Conservation (phyloP, 73 alveolate genomes). For the Tetrahymena elliotti region DNA sequence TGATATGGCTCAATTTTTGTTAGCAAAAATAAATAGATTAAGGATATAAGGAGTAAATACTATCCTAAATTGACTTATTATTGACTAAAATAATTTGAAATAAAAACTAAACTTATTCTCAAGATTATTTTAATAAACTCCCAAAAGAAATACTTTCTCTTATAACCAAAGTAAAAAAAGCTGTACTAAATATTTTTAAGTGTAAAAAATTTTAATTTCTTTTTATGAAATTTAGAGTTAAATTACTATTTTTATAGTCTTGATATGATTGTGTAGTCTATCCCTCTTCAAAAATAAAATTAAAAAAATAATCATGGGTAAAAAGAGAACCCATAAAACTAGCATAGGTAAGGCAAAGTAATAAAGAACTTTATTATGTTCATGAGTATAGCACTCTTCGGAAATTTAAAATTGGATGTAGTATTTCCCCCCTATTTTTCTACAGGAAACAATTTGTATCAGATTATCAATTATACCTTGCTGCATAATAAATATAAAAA, state of each 20-base stretch:
- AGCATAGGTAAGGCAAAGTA: not conserved
- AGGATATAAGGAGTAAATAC: not conserved
- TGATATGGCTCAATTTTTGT: not conserved
- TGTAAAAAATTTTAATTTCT: not conserved
- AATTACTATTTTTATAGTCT: not conserved
- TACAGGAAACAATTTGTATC: not conserved
- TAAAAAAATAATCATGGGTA: not conserved
- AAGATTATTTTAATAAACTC: not conserved
- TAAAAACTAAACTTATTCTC: not conserved
- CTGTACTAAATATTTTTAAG: not conserved
- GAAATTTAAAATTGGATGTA: not conserved
- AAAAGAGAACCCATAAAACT: not conserved
- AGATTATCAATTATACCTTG: not conserved
- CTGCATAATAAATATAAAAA: not conserved
- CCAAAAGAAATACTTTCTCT: not conserved
- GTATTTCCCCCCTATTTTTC: not conserved
- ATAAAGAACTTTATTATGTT: not conserved
- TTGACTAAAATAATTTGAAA: not conserved
- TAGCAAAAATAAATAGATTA: not conserved
- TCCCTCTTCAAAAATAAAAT: not conserved
- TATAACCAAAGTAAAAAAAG: not conserved
- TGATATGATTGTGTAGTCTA: not conserved
- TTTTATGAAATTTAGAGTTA: not conserved
- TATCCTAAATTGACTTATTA: not conserved
- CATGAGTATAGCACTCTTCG: not conserved